These are phyloP conservation scores for Artemisia annua DNA, from an alignment of 129 eudicot genomes.

Conservation along the genomic window DNA sequence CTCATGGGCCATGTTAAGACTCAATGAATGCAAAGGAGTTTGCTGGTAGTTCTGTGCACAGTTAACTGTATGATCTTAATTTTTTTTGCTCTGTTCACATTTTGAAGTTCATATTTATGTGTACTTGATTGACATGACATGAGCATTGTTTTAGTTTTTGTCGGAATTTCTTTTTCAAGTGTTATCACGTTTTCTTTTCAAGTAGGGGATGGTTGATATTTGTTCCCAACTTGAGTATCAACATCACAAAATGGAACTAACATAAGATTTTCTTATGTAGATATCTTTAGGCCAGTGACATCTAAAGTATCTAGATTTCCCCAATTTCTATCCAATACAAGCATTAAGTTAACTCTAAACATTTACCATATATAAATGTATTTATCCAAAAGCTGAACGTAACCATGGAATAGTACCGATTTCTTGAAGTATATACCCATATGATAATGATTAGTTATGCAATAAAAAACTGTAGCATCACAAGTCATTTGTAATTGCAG, in stretches of 20 bases:
- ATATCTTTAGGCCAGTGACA: neutral
- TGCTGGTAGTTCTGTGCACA: too few relatives aligned
- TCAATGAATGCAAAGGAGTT: too few relatives aligned
- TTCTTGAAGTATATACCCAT: neutral
- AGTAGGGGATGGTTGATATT: neutral
- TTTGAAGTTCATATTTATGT: too few relatives aligned
- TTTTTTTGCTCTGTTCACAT: too few relatives aligned
- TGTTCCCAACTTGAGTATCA: constrained; percentile 15
- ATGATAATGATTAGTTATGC: constrained; percentile 15
- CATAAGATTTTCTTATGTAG: neutral
- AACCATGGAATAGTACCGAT: neutral
- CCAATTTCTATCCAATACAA: neutral
- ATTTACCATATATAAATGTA: neutral
- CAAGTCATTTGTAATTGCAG: constrained; percentile 9
- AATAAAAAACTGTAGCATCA: neutral
- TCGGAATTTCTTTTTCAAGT: too few relatives aligned
- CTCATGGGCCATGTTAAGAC: too few relatives aligned
- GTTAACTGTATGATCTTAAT: too few relatives aligned
- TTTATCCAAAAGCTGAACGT: neutral
- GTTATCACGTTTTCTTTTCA: too few relatives aligned
- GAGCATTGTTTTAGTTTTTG: too few relatives aligned
- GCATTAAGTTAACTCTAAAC: neutral
- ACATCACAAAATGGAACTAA: neutral
- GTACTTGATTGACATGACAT: too few relatives aligned
- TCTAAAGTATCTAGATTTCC: neutral